Evolutionary conservation across 2,329 filamentous ascomycete genomes (phyloP).

Genomic region (Phaeosphaeriaceae sp.): DNA sequence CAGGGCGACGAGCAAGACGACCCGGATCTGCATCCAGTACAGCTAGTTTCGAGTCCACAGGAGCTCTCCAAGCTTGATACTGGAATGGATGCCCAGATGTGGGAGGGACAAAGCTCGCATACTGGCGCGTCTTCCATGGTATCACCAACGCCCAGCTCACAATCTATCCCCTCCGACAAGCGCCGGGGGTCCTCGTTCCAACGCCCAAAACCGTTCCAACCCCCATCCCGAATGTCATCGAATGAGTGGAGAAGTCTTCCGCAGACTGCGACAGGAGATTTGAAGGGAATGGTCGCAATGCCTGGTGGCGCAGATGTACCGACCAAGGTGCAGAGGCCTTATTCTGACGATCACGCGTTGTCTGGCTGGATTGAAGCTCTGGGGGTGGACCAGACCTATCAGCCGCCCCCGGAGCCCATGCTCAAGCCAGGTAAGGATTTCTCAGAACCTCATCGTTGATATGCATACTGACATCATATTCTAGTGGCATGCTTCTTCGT

Average conservation of each 20-base stretch:
- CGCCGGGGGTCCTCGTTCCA: slow-evolving; percentile 54
- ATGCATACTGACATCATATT: slow-evolving; percentile 41
- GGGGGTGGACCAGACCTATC: slow-evolving; percentile 86
- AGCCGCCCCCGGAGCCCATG: slow-evolving; percentile 75
- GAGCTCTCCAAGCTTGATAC: slow-evolving; percentile 65
- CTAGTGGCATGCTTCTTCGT: slow-evolving; percentile 88
- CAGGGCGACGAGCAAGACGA: slow-evolving; percentile 81
- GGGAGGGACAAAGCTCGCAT: slow-evolving; percentile 61
- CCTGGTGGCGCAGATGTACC: slow-evolving; percentile 57
- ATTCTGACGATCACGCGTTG: slow-evolving; percentile 69
- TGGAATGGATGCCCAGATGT: slow-evolving; percentile 51
- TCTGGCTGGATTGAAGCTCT: slow-evolving; percentile 90
- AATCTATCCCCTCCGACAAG: slow-evolving; percentile 52
- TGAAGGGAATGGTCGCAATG: slow-evolving; percentile 54
- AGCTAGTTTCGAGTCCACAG: slow-evolving; percentile 71
- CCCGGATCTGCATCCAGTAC: slow-evolving; percentile 79
- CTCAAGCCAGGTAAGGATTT: slow-evolving; percentile 67
- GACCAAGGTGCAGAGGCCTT: slow-evolving; percentile 64
- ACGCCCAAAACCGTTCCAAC: slow-evolving; percentile 53
- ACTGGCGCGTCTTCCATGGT: slow-evolving; percentile 64
- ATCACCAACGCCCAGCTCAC: slow-evolving; percentile 58
- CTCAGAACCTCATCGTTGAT: slow-evolving; percentile 8
- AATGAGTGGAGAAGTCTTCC: slow-evolving; percentile 68
- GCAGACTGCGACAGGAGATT: slow-evolving; percentile 61
- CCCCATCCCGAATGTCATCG: slow-evolving; percentile 54